phyloP scores from a whole-genome alignment of 495 filamentous ascomycete genomes.

The Penicillium turbatum region DNA sequence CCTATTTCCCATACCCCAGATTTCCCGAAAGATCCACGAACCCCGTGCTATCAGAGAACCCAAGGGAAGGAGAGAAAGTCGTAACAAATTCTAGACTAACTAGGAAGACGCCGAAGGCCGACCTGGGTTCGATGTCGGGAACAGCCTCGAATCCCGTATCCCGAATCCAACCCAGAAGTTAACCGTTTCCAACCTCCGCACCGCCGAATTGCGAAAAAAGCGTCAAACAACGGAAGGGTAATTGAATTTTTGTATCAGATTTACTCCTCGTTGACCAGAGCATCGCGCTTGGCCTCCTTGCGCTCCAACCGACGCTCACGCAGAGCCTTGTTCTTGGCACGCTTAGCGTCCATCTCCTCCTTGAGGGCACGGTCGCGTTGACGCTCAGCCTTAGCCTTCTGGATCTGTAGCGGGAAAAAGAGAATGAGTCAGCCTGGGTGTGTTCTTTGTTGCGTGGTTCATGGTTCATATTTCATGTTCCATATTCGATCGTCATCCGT shows the following conservation, averaged over 20 bases:
- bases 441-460: background rate
- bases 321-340: conserved; percentile 98
- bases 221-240: conserved; percentile 32
- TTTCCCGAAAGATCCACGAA: conserved; percentile 21
- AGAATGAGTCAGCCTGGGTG: conserved; percentile 25
- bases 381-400: conserved; percentile 99
- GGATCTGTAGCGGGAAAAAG: conserved; percentile 62
- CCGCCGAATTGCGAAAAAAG: conserved; percentile 35
- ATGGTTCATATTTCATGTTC: background rate
- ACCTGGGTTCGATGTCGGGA: conserved; percentile 25
- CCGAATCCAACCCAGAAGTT: conserved; percentile 21
- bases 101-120: conserved; percentile 28
- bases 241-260: conserved; percentile 28
- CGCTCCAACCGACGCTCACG: conserved; percentile 94
- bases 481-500: background rate
- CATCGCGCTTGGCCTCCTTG: conserved; percentile 81
- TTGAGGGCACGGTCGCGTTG: conserved; percentile 87
- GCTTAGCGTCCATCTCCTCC: conserved; percentile 99
- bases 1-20: conserved; percentile 21
- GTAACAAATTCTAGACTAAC: conserved; percentile 17
- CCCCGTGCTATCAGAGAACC: conserved; percentile 17
- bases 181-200: conserved; percentile 42
- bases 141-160: conserved; percentile 21
- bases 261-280: conserved; percentile 70
- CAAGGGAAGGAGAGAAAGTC: conserved; percentile 17